These are phyloP conservation scores for Ophiocordyceps polyrhachis-furcata DNA, from an alignment of 2,329 filamentous ascomycete species.

Conservation along the genomic window DNA sequence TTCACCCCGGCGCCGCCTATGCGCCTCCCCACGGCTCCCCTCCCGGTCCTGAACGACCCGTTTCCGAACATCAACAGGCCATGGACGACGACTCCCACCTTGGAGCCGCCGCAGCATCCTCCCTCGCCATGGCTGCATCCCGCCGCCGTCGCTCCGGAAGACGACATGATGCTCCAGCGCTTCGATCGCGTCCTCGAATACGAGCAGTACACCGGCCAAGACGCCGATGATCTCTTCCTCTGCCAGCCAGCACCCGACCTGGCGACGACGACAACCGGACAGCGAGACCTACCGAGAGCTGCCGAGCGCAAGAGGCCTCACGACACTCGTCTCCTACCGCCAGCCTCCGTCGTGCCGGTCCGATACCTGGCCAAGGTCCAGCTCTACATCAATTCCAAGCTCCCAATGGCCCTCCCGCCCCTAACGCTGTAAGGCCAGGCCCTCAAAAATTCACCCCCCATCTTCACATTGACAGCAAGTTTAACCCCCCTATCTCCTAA, in stretches of 20 bases:
- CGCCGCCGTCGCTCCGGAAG: background rate
- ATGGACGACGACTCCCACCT: background rate
- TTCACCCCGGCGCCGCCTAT: background rate
- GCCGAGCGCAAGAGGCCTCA: background rate
- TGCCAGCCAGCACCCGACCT: constrained; percentile 12
- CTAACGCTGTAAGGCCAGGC: constrained; percentile 54
- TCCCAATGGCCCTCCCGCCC: constrained; percentile 48
- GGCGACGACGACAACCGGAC: background rate
- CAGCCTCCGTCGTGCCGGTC: constrained; percentile 16
- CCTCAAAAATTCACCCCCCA: background rate
- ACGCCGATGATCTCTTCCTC: constrained; percentile 30
- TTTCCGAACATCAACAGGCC: background rate
- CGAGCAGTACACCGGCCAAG: constrained; percentile 32
- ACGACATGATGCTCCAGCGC: constrained; percentile 14
- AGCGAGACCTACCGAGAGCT: background rate
- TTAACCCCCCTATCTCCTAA: background rate
- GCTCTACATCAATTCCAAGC: constrained; percentile 56
- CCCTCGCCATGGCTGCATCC: background rate
- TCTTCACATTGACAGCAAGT: too few relatives aligned
- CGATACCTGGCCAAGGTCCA: constrained; percentile 61
- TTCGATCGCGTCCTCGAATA: constrained; percentile 52
- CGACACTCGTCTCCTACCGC: background rate
- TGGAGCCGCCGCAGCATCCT: background rate
- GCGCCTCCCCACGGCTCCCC: background rate
- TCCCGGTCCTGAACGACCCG: background rate